A percentile compares a stretch with the other conserved stretches of the same genome.
Conservation (phyloP, 495 filamentous ascomycete genomes). For the Penicillium riverlandense region DNA sequence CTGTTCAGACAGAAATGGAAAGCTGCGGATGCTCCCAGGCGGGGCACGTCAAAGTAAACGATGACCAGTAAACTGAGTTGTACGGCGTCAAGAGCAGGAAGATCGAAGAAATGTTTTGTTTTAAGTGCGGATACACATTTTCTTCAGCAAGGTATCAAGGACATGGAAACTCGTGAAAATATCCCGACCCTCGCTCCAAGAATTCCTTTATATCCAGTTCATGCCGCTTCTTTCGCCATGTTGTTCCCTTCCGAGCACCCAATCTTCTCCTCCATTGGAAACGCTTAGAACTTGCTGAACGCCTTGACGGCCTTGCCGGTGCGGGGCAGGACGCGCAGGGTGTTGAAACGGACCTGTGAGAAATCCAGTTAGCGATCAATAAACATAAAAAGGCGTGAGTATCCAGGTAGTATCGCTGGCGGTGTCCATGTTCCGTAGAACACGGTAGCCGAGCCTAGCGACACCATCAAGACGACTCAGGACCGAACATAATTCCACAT, state of each 20-base stretch:
- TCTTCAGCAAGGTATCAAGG: conserved; percentile 42
- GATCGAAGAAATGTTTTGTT: conserved; percentile 37
- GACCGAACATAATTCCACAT: conserved; percentile 33
- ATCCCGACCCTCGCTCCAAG: conserved; percentile 37
- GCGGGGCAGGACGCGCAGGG: conserved; percentile 90
- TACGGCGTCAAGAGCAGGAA: conserved; percentile 27
- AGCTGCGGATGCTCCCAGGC: too few relatives aligned
- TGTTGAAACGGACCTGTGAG: conserved; percentile 92
- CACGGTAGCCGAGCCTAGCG: not conserved
- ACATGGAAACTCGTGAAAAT: conserved; percentile 43
- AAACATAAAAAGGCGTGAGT: not conserved
- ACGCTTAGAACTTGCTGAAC: conserved; percentile 91
- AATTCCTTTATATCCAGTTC: conserved; percentile 36
- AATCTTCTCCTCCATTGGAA: conserved; percentile 9
- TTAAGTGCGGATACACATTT: conserved; percentile 41
- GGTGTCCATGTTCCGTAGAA: not conserved
- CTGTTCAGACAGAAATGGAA: too few relatives aligned
- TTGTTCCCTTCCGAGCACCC: conserved; percentile 30
- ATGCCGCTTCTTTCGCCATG: conserved; percentile 38
- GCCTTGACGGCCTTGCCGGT: conserved; percentile 96
- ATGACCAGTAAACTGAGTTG: conserved; percentile 5
- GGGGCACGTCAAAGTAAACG: too few relatives aligned
- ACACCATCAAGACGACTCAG: not conserved
- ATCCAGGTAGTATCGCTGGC: not conserved
- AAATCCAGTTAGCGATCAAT: conserved; percentile 12